Conservation (phyloP, 768 basidiomycete species). For the Macrolepiota albuminosa region DNA sequence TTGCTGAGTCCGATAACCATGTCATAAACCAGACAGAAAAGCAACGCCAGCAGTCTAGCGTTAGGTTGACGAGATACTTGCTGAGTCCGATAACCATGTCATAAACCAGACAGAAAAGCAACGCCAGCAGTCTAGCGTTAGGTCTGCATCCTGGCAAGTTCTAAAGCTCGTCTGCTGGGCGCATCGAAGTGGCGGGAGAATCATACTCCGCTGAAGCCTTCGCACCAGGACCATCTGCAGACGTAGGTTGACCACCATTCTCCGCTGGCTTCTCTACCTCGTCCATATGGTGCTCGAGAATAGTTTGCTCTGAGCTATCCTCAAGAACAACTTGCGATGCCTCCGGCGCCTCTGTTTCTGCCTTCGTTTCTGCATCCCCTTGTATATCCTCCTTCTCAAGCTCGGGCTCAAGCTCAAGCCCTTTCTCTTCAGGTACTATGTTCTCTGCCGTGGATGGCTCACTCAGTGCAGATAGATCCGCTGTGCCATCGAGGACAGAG, state of each 20-base stretch:
- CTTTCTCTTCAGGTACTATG: constrained; percentile 28
- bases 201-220: constrained; percentile 10
- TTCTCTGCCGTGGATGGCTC: constrained; percentile 37
- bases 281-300: not conserved
- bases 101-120: not conserved
- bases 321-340: not conserved
- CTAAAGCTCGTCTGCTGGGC: constrained; percentile 20
- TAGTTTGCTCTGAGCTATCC: constrained; percentile 1
- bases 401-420: constrained; percentile 39
- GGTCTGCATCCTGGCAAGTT: not conserved
- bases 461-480: constrained; percentile 42
- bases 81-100: not conserved
- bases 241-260: not conserved
- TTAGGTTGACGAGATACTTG: not conserved
- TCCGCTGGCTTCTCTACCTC: constrained; percentile 1
- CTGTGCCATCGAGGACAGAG: constrained; percentile 64
- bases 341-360: not conserved
- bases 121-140: constrained; percentile 3
- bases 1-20: not conserved
- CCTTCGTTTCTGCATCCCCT: constrained; percentile 22
- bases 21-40: not conserved
- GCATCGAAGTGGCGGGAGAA: constrained; percentile 6
- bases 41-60: constrained; percentile 2
- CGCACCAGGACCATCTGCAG: constrained; percentile 3
- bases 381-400: constrained; percentile 32